These are phyloP conservation scores for Acacia concinna DNA, from an alignment of 331 rosid genomes.

Conservation along the genomic window DNA sequence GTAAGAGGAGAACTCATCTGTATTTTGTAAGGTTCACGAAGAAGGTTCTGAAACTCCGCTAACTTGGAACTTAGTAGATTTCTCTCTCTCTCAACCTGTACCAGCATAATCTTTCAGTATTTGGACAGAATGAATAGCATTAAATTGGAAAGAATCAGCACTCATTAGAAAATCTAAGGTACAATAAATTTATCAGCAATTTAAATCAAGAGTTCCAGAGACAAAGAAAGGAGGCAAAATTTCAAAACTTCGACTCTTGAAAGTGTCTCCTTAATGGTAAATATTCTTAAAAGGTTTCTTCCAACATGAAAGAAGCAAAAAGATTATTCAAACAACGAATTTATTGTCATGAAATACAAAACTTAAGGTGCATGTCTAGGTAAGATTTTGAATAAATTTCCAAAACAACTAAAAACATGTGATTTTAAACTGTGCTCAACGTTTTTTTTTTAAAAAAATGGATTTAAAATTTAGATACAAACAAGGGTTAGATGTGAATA, in stretches of 20 bases:
- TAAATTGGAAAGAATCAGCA: neutral
- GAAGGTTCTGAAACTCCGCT: slow-evolving; percentile 69
- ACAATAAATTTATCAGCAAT: neutral
- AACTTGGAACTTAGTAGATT: slow-evolving; percentile 68
- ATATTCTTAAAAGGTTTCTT: neutral
- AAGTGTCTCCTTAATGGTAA: neutral
- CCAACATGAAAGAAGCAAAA: neutral
- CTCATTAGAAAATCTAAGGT: no score
- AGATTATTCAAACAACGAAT: neutral
- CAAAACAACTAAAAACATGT: neutral
- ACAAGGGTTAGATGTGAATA: neutral
- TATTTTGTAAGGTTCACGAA: slow-evolving; percentile 51
- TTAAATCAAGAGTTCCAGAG: neutral
- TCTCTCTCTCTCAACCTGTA: slow-evolving; percentile 91
- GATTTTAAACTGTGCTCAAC: neutral
- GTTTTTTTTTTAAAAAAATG: neutral
- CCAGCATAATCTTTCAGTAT: slow-evolving; percentile 25
- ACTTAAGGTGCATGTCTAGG: neutral
- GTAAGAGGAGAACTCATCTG: slow-evolving; percentile 40
- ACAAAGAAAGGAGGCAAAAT: neutral
- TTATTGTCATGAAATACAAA: neutral
- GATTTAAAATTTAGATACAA: neutral
- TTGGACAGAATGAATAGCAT: slow-evolving; percentile 22
- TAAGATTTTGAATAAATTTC: neutral
- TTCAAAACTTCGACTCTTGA: neutral